Conservation (phyloP, 805 yeast genomes). For the Candida namnaoensis region DNA sequence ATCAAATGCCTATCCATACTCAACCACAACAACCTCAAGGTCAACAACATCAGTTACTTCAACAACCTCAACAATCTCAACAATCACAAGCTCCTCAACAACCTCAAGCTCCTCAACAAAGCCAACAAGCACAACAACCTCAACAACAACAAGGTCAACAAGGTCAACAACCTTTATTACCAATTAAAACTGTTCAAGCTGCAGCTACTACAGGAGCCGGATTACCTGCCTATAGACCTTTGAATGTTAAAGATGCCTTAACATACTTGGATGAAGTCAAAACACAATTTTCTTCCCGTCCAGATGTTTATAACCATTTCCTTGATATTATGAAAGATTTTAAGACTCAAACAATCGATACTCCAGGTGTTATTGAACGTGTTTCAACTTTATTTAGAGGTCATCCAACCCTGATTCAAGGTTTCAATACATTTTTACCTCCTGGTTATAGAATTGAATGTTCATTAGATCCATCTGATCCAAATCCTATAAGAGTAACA, state of each 20-base stretch:
- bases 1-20: no score
- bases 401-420: slow-evolving; percentile 89
- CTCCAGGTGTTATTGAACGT: slow-evolving; percentile 97
- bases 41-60: slow-evolving; percentile 11
- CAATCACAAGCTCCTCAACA: slow-evolving; percentile 5
- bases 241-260: slow-evolving; percentile 93
- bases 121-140: slow-evolving; percentile 14
- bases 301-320: slow-evolving; percentile 93
- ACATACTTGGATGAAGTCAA: slow-evolving; percentile 95
- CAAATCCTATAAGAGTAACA: slow-evolving; percentile 86
- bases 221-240: slow-evolving; percentile 49
- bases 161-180: not conserved
- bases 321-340: slow-evolving; percentile 98
- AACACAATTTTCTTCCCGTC: slow-evolving; percentile 82
- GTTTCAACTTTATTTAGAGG: slow-evolving; percentile 89
- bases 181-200: no score
- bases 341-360: slow-evolving; percentile 90
- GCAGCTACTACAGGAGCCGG: not conserved
- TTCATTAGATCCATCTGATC: slow-evolving; percentile 80
- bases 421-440: slow-evolving; percentile 95
- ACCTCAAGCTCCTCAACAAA: slow-evolving; percentile 5
- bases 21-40: slow-evolving; percentile 15
- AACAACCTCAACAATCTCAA: slow-evolving; percentile 8
- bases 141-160: slow-evolving; percentile 11
- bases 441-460: slow-evolving; percentile 95